A percentile compares a stretch with the other conserved stretches of the same genome.
phyloP scores from a whole-genome alignment of 441 rosid species.

The Erysimum pusillum region DNA sequence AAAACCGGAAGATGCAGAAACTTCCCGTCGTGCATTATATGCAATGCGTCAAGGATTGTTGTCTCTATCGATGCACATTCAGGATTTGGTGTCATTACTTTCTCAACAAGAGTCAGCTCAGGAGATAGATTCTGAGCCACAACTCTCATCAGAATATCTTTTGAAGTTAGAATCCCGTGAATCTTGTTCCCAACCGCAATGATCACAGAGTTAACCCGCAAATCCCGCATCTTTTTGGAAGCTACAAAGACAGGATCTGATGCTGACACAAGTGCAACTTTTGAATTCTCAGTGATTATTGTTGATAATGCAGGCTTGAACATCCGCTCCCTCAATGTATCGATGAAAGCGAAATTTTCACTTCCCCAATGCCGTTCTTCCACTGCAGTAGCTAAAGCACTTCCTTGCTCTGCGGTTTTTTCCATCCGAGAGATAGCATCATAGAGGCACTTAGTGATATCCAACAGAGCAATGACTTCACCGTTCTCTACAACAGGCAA shows the following conservation, averaged over 20 bases:
- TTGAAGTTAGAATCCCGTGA: conserved; percentile 91
- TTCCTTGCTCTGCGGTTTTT: conserved; percentile 96
- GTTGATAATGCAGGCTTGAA: conserved; percentile 94
- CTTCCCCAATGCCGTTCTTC: conserved; percentile 94
- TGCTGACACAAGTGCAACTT: conserved; percentile 73
- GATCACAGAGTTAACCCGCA: conserved; percentile 78
- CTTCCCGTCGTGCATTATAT: conserved; percentile 91
- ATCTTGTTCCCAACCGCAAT: conserved; percentile 67
- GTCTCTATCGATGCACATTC: conserved; percentile 82
- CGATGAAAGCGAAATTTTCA: conserved; percentile 76
- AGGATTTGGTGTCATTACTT: conserved; percentile 93
- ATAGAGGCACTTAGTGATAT: conserved; percentile 90
- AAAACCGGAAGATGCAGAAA: conserved; percentile 91
- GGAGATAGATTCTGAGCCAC: conserved; percentile 96
- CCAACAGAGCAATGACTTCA: conserved; percentile 93
- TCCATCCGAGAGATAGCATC: conserved; percentile 97
- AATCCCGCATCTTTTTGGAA: conserved; percentile 84
- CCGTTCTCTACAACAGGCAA: conserved; percentile 84
- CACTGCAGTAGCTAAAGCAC: conserved; percentile 94
- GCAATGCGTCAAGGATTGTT: conserved; percentile 87
- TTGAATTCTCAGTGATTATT: conserved; percentile 75
- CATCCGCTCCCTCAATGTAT: conserved; percentile 91
- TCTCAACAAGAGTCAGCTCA: conserved; percentile 71
- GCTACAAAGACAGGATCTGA: conserved; percentile 92
- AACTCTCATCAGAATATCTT: conserved; percentile 95